Evolutionary conservation across 2,329 filamentous ascomycete genomes (phyloP).

Genomic region (Aureobasidium leucospermi): DNA sequence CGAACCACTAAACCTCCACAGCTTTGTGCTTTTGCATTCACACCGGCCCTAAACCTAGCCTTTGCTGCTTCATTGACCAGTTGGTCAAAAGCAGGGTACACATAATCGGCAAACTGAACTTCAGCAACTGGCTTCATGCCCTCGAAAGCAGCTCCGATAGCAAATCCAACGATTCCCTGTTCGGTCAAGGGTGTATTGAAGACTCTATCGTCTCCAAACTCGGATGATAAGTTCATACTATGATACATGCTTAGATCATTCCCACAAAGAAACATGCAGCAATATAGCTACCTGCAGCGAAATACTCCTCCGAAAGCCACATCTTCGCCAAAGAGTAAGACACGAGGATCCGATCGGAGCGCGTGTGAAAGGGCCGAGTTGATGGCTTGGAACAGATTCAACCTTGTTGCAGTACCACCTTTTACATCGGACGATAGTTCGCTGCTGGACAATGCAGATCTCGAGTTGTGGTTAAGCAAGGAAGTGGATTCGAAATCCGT

Average conservation of each 20-base stretch:
- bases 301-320: slow-evolving; percentile 97
- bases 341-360: slow-evolving; percentile 73
- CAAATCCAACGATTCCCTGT: slow-evolving; percentile 91
- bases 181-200: slow-evolving; percentile 96
- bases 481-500: slow-evolving; percentile 80
- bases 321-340: slow-evolving; percentile 91
- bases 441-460: slow-evolving; percentile 60
- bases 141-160: slow-evolving; percentile 80
- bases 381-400: slow-evolving; percentile 91
- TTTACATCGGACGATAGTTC: slow-evolving; percentile 52
- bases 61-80: slow-evolving; percentile 91
- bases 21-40: slow-evolving; percentile 30
- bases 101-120: slow-evolving; percentile 93
- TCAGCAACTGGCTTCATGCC: slow-evolving; percentile 91
- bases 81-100: slow-evolving; percentile 89
- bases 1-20: slow-evolving; percentile 76
- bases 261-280: neutral
- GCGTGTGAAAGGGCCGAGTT: slow-evolving; percentile 83
- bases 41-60: slow-evolving; percentile 67
- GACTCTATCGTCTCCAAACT: slow-evolving; percentile 79
- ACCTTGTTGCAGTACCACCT: slow-evolving; percentile 60
- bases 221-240: slow-evolving; percentile 80
- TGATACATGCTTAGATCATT: neutral
- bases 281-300: slow-evolving; percentile 49
- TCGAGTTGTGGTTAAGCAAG: slow-evolving; percentile 71